These are phyloP conservation scores for Hagleromyces aurorensis DNA, from an alignment of 805 yeast genomes.

Conservation along the genomic window DNA sequence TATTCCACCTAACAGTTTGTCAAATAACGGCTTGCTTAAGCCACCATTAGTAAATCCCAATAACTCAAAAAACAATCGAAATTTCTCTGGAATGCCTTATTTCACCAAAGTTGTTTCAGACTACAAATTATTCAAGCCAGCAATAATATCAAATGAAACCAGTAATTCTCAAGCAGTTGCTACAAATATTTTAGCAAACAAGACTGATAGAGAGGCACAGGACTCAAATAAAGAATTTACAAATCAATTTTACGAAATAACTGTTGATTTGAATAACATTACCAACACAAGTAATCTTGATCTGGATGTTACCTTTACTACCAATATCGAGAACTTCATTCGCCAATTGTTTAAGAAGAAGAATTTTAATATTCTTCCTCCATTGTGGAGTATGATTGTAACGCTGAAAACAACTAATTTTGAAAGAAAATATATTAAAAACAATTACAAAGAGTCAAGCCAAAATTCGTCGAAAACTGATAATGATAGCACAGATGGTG, in stretches of 20 bases:
- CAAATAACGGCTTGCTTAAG: too few species aligned
- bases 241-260: constrained; percentile 19
- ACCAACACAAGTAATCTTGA: constrained; percentile 9
- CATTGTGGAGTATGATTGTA: constrained; percentile 46
- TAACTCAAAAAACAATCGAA: constrained; percentile 1
- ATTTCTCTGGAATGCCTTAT: constrained; percentile 8
- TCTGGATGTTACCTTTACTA: constrained; percentile 18
- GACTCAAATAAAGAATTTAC: constrained; percentile 5
- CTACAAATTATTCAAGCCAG: constrained; percentile 20
- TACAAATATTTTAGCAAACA: constrained; percentile 14
- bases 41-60: too few species aligned
- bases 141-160: constrained; percentile 16
- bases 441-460: constrained; percentile 19
- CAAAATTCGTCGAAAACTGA: constrained; percentile 4
- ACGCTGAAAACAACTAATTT: constrained; percentile 43
- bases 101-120: constrained; percentile 19
- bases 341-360: constrained; percentile 24
- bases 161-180: constrained; percentile 21
- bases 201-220: constrained; percentile 4
- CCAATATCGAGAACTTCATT: constrained; percentile 28
- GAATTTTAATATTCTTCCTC: constrained; percentile 33
- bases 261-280: constrained; percentile 10
- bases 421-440: constrained; percentile 41
- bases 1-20: too few species aligned
- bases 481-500: constrained; percentile 6